These are phyloP conservation scores for Neoboletus magnificus DNA, from an alignment of 768 basidiomycete genomes.

Conservation along the genomic window DNA sequence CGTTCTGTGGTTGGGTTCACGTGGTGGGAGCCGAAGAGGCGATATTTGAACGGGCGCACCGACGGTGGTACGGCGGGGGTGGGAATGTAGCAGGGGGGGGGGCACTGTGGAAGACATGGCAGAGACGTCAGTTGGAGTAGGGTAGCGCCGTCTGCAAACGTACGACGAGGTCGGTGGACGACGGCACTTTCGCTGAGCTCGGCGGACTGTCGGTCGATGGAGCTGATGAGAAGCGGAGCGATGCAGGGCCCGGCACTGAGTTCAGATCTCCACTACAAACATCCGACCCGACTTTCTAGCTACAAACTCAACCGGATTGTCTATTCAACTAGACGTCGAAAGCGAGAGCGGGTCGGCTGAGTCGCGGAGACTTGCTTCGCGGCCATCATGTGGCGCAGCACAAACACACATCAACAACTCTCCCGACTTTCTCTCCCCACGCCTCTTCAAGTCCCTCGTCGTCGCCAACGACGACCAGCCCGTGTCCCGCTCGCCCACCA, in stretches of 20 bases:
- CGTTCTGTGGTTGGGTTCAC: conserved; percentile 32
- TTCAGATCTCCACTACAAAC: conserved; percentile 20
- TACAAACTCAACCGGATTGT: background rate
- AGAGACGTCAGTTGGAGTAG: conserved; percentile 24
- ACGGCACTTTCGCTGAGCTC: conserved; percentile 35
- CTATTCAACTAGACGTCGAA: background rate
- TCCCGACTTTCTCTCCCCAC: conserved; percentile 29
- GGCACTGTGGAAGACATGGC: conserved; percentile 23
- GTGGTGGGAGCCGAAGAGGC: conserved; percentile 35
- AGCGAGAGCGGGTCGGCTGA: background rate
- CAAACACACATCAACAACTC: conserved; percentile 23
- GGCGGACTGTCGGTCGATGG: conserved; percentile 32
- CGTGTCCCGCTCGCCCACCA: conserved; percentile 22
- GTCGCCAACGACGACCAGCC: conserved; percentile 32
- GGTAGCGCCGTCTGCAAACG: conserved; percentile 22
- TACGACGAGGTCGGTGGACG: conserved; percentile 18
- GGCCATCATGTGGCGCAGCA: conserved; percentile 11
- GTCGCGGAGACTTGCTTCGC: background rate
- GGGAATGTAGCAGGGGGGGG: background rate
- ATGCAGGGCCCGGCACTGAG: conserved; percentile 22
- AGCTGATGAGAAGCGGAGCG: conserved; percentile 19
- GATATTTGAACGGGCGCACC: conserved; percentile 12
- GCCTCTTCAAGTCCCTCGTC: conserved; percentile 25
- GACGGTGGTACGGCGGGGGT: conserved; percentile 22
- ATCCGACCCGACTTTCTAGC: conserved; percentile 1